Percentiles rank a stretch among this genome's conserved stretches.
phyloP scores from a whole-genome alignment of 1,284 basidiomycete species.

The Phlebopus sp. region DNA sequence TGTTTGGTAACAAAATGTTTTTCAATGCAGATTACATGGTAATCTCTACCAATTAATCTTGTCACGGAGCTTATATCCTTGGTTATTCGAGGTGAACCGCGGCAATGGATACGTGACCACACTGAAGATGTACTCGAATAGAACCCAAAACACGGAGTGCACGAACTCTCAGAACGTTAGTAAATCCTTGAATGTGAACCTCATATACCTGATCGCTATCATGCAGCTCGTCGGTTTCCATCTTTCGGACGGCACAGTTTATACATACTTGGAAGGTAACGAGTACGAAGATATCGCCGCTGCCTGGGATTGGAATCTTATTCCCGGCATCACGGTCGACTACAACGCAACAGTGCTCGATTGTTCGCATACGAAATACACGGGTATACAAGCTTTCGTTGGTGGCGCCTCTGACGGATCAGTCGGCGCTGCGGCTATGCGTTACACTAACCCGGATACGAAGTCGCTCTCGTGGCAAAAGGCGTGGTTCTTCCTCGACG shows the following conservation, averaged over 20 bases:
- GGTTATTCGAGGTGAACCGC: constrained; percentile 50
- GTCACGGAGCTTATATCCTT: not conserved
- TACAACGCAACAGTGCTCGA: constrained; percentile 51
- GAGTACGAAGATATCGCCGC: constrained; percentile 70
- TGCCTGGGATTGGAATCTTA: constrained; percentile 71
- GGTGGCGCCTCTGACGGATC: constrained; percentile 59
- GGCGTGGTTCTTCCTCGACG: constrained; percentile 68
- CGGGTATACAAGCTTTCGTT: constrained; percentile 55
- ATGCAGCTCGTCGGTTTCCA: constrained; percentile 61
- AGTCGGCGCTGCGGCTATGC: constrained; percentile 57
- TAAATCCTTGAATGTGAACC: not conserved
- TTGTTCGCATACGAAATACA: constrained; percentile 39
- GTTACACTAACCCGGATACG: constrained; percentile 60
- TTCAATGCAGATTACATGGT: constrained; percentile 71
- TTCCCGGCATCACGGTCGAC: constrained; percentile 66
- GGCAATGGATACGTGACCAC: constrained; percentile 56
- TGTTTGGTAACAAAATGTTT: constrained; percentile 64
- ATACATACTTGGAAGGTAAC: constrained; percentile 59
- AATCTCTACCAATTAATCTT: constrained; percentile 4
- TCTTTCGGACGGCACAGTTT: constrained; percentile 60
- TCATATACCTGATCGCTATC: not conserved
- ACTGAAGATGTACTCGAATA: constrained; percentile 61
- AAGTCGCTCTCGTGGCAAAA: constrained; percentile 60
- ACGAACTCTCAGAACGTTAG: constrained; percentile 58
- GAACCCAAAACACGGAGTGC: constrained; percentile 65